Evolutionary conservation across 768 basidiomycete genomes (phyloP).

Genomic region (Favolaschia claudopus): DNA sequence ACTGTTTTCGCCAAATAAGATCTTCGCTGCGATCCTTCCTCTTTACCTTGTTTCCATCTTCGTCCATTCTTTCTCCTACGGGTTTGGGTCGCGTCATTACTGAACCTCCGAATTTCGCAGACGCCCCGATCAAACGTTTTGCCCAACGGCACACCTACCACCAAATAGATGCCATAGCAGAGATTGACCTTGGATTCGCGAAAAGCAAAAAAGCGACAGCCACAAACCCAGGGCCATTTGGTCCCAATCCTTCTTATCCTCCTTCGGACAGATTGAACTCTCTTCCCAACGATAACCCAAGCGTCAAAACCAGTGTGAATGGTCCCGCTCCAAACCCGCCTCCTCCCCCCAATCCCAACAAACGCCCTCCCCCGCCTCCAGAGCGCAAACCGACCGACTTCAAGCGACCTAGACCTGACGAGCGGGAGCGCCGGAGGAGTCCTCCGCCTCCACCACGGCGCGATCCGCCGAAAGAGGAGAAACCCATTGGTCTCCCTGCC

Average conservation of each 20-base stretch:
- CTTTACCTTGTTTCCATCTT: background rate
- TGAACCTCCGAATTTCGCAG: slow-evolving; percentile 47
- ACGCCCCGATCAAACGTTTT: slow-evolving; percentile 89
- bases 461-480: slow-evolving; percentile 52
- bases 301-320: too few relatives aligned
- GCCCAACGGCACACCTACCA: slow-evolving; percentile 87
- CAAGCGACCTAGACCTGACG: slow-evolving; percentile 36
- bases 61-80: background rate
- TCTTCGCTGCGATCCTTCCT: background rate
- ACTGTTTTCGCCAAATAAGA: too few relatives aligned
- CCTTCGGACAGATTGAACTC: too few relatives aligned
- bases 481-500: slow-evolving; percentile 50
- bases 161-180: slow-evolving; percentile 87
- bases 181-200: slow-evolving; percentile 86
- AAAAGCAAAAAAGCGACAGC: slow-evolving; percentile 45
- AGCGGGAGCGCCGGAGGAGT: slow-evolving; percentile 37
- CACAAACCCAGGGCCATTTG: too few relatives aligned
- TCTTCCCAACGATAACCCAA: too few relatives aligned
- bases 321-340: too few relatives aligned
- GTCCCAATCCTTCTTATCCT: too few relatives aligned
- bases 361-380: slow-evolving; percentile 42
- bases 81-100: background rate
- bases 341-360: slow-evolving; percentile 29
- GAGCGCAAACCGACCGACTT: slow-evolving; percentile 53
- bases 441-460: slow-evolving; percentile 23